Conservation (phyloP, 352 stramenopile species). For the Phytophthora kernoviae region DNA sequence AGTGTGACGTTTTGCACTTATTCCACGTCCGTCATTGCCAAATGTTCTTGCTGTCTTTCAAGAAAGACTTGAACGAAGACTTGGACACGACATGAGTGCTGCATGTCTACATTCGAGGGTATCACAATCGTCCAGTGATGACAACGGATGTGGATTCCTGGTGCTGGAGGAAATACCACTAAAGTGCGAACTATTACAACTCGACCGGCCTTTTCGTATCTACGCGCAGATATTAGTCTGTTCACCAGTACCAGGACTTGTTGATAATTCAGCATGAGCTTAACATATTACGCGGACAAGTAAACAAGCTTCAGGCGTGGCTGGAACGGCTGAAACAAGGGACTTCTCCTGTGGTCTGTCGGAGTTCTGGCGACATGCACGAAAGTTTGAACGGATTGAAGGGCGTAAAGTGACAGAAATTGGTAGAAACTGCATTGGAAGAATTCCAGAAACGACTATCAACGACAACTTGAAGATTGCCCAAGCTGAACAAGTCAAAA, state of each 20-base stretch:
- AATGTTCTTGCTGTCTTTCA: not conserved
- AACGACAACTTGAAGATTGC: not conserved
- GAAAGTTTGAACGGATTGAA: not conserved
- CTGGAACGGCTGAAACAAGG: not conserved
- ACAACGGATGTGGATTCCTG: constrained; percentile 14
- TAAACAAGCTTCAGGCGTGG: constrained; percentile 9
- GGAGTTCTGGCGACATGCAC: not conserved
- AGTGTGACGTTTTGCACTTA: too few species aligned
- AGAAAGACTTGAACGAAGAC: constrained; percentile 14
- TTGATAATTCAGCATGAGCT: constrained; percentile 12
- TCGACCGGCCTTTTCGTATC: not conserved
- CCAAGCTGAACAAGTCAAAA: not conserved
- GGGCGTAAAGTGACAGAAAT: not conserved
- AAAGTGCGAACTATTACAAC: constrained; percentile 15
- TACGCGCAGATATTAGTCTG: constrained; percentile 17
- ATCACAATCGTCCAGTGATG: constrained; percentile 17
- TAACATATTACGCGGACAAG: constrained; percentile 5
- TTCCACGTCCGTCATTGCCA: too few species aligned
- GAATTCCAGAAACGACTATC: not conserved
- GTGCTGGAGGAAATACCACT: constrained; percentile 8
- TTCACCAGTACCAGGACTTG: constrained; percentile 2
- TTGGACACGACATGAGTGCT: not conserved
- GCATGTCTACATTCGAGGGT: not conserved
- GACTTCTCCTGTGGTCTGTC: not conserved
- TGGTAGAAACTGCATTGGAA: not conserved